phyloP scores from a whole-genome alignment of 2,329 filamentous ascomycete genomes.

The Fusarium nelsonii region DNA sequence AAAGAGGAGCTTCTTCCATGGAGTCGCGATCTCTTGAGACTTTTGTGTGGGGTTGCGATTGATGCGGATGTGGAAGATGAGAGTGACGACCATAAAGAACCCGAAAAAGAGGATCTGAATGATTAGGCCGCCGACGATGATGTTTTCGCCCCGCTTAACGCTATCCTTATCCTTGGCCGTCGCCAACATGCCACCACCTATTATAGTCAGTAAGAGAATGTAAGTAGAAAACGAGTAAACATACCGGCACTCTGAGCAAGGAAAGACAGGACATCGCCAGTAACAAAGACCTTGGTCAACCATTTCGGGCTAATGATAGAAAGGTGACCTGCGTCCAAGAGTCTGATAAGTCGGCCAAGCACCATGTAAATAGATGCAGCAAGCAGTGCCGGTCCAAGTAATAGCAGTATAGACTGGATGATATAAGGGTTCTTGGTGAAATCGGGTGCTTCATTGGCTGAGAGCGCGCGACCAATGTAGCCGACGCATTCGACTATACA shows the following conservation, averaged over 20 bases:
- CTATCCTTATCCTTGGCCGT: constrained; percentile 43
- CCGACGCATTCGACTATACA: constrained; percentile 47
- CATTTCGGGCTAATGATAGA: constrained; percentile 59
- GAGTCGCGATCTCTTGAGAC: constrained; percentile 45
- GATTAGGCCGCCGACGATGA: constrained; percentile 65
- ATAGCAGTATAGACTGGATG: constrained; percentile 55
- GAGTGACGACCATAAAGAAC: constrained; percentile 63
- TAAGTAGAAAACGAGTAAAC: background rate
- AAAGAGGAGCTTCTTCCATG: constrained; percentile 49
- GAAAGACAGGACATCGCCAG: constrained; percentile 63
- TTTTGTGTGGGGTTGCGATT: constrained; percentile 30
- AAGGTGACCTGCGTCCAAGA: constrained; percentile 55
- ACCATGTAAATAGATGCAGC: constrained; percentile 63
- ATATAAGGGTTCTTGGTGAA: constrained; percentile 54
- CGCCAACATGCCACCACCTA: constrained; percentile 47
- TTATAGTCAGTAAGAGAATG: background rate
- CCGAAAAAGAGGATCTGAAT: constrained; percentile 68
- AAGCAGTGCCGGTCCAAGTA: constrained; percentile 57
- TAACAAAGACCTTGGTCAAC: constrained; percentile 65
- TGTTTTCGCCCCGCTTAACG: constrained; percentile 56
- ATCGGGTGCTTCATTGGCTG: constrained; percentile 56
- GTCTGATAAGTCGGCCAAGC: constrained; percentile 56
- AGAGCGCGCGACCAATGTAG: constrained; percentile 64
- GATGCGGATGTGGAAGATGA: constrained; percentile 59
- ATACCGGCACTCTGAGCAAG: constrained; percentile 48